Percentiles rank a stretch among this genome's conserved stretches.
Evolutionary conservation across 2,329 filamentous ascomycete species (phyloP).

Genomic region (Ilyonectria sp.): DNA sequence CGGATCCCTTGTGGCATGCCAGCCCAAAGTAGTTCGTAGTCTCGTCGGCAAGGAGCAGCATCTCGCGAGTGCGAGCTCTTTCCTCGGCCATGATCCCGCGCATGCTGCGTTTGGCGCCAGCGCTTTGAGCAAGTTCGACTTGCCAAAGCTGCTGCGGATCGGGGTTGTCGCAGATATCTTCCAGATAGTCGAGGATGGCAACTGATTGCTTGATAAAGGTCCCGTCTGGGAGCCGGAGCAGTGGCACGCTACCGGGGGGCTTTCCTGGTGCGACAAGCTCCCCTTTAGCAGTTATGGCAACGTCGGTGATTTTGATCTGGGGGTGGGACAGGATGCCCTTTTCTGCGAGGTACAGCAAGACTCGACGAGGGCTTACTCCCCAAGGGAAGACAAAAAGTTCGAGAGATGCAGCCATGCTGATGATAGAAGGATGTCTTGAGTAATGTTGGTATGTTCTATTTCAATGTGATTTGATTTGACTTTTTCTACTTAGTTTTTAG

Average conservation of each 20-base stretch:
- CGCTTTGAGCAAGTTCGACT: background rate
- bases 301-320: conserved; percentile 24
- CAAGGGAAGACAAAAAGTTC: conserved; percentile 36
- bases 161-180: conserved; percentile 35
- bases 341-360: conserved; percentile 34
- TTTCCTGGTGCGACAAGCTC: conserved; percentile 25
- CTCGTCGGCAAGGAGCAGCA: conserved; percentile 36
- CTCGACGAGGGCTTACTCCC: conserved; percentile 35
- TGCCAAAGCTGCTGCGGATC: conserved; percentile 29
- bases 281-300: background rate
- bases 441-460: background rate
- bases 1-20: conserved; percentile 37
- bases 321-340: conserved; percentile 26
- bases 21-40: conserved; percentile 29
- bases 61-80: conserved; percentile 28
- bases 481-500: background rate
- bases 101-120: conserved; percentile 12
- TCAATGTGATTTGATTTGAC: background rate
- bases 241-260: conserved; percentile 28
- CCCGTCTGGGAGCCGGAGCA: conserved; percentile 34
- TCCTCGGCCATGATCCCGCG: conserved; percentile 22
- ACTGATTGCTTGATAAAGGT: conserved; percentile 39
- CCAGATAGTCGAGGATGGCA: conserved; percentile 37
- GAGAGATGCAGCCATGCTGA: conserved; percentile 22
- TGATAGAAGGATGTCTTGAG: background rate